A percentile compares a stretch with the other conserved stretches of the same genome.
Conservation (phyloP, 2,329 filamentous ascomycete genomes). For the Botrytis galanthina region DNA sequence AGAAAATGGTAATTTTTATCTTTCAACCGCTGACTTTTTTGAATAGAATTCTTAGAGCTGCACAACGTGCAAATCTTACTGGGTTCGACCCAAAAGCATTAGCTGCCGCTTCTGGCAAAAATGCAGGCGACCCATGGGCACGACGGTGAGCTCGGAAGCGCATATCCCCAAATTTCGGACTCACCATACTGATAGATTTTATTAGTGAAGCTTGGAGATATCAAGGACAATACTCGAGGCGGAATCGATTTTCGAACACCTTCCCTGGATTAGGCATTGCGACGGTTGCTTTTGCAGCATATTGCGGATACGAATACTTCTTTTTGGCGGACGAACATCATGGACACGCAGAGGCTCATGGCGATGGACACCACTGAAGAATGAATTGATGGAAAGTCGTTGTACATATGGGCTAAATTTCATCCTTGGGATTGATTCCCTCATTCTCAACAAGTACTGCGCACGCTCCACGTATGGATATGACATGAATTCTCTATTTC, state of each 20-base stretch:
- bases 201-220: constrained; percentile 94
- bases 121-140: constrained; percentile 65
- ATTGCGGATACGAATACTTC: constrained; percentile 86
- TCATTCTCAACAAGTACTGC: constrained; percentile 1
- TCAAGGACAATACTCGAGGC: constrained; percentile 80
- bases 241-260: constrained; percentile 80
- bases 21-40: constrained; percentile 24
- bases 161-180: neutral
- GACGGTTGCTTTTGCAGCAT: constrained; percentile 83
- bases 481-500: neutral
- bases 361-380: constrained; percentile 56
- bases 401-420: constrained; percentile 43
- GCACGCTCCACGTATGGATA: neutral
- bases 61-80: constrained; percentile 67
- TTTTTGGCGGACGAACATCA: constrained; percentile 75
- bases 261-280: constrained; percentile 94
- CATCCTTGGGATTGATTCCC: neutral
- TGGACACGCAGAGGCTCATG: constrained; percentile 48
- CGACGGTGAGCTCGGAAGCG: constrained; percentile 50
- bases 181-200: constrained; percentile 48
- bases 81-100: constrained; percentile 87
- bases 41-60: constrained; percentile 38
- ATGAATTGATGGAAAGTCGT: constrained; percentile 20
- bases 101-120: constrained; percentile 64
- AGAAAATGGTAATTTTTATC: too few relatives aligned